These are phyloP conservation scores for Fragilariopsis cylindrus DNA, from an alignment of 108 stramenopile genomes.

Conservation along the genomic window DNA sequence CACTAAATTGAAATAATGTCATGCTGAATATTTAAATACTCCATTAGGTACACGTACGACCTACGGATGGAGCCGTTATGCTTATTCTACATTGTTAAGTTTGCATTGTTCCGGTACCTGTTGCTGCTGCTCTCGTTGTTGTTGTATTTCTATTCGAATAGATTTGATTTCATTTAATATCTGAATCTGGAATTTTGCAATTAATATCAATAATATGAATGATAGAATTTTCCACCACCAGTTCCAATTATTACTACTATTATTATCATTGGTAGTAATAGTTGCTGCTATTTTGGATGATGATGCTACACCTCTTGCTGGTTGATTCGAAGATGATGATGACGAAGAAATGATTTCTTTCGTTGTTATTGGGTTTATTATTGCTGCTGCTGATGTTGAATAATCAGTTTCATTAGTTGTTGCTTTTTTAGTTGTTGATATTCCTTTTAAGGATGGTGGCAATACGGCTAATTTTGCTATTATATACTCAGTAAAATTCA, in stretches of 20 bases:
- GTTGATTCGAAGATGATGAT: no score
- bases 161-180: not conserved
- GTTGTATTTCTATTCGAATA: not conserved
- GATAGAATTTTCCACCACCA: not conserved
- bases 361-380: no score
- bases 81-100: no score
- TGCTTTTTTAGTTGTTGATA: not conserved
- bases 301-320: not conserved
- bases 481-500: constrained; percentile 26
- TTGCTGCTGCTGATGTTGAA: no score
- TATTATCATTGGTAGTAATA: not conserved
- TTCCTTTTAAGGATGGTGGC: not conserved
- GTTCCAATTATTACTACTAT: not conserved
- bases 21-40: no score
- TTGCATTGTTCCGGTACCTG: not conserved
- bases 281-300: not conserved
- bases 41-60: no score
- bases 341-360: no score
- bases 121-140: constrained; percentile 6
- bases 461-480: not conserved
- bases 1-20: no score
- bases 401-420: no score
- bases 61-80: no score
- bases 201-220: not conserved
- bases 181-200: not conserved